Percentiles rank a stretch among this genome's conserved stretches.
These are phyloP conservation scores for Silene noctiflora DNA, from an alignment of 179 eudicot genomes.

Conservation along the genomic window DNA sequence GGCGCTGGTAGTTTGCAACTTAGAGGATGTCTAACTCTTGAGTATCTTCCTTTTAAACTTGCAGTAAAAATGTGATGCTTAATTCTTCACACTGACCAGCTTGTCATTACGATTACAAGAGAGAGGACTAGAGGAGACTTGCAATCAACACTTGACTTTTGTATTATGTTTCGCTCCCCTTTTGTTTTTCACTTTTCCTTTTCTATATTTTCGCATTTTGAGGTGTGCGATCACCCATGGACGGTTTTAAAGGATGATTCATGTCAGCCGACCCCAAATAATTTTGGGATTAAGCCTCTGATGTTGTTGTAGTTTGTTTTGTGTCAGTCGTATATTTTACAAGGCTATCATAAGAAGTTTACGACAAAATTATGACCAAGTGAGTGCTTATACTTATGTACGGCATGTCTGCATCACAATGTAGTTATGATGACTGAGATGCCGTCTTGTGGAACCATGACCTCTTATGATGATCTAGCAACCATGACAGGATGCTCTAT, in stretches of 20 bases:
- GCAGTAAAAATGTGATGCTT: not conserved
- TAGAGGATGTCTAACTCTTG: not conserved
- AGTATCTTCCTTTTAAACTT: not conserved
- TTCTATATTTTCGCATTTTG: too few relatives aligned
- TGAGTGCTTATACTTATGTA: not conserved
- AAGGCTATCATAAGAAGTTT: not conserved
- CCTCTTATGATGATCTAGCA: conserved; percentile 5
- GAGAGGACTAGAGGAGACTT: not conserved
- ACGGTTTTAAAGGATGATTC: too few relatives aligned
- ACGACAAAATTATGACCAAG: not conserved
- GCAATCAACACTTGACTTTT: not conserved
- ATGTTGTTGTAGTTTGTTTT: too few relatives aligned
- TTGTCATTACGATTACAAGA: not conserved
- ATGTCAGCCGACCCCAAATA: too few relatives aligned
- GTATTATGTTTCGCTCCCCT: too few relatives aligned
- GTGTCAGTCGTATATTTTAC: not conserved
- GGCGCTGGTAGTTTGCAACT: not conserved
- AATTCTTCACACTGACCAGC: not conserved
- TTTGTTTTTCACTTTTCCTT: too few relatives aligned
- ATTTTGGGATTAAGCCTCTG: too few relatives aligned
- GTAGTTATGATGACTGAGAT: not conserved
- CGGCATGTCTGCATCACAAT: conserved; percentile 3
- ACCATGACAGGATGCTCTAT: not conserved
- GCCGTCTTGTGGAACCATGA: conserved; percentile 9
- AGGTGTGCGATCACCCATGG: too few relatives aligned